phyloP scores from a whole-genome alignment of 176 grass and related monocot genomes.

The Pontederia paniculata region DNA sequence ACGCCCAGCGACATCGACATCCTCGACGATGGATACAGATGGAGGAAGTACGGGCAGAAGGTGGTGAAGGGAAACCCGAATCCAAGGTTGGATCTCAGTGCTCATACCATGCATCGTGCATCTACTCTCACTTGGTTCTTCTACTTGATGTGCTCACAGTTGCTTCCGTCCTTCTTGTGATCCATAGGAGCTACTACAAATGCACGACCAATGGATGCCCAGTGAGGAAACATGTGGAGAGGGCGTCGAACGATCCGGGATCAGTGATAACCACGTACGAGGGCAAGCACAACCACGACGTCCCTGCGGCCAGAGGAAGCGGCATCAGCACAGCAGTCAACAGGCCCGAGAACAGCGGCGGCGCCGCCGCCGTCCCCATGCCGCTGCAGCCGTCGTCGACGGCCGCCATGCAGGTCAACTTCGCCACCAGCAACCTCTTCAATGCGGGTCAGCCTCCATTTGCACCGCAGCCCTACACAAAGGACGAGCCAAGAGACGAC shows the following conservation, averaged over 20 bases:
- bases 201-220: constrained; percentile 15
- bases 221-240: constrained; percentile 22
- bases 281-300: constrained; percentile 19
- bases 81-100: not conserved
- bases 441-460: not conserved
- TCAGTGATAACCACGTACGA: constrained; percentile 15
- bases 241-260: constrained; percentile 8
- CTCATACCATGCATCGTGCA: not conserved
- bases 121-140: not conserved
- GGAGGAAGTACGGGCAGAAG: constrained; percentile 19
- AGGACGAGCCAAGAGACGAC: constrained; percentile 62
- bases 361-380: not conserved
- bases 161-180: not conserved
- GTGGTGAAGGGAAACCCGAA: constrained; percentile 17
- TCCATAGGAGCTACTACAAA: constrained; percentile 21
- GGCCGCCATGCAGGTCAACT: not conserved
- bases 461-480: constrained; percentile 16
- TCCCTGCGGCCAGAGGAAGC: constrained; percentile 13
- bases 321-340: not conserved
- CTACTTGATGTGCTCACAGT: not conserved
- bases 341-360: not conserved
- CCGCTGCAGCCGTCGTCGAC: too few species aligned
- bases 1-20: constrained; percentile 13
- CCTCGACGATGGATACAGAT: constrained; percentile 8
- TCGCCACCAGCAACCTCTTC: not conserved